phyloP scores from a whole-genome alignment of 2,329 filamentous ascomycete genomes.

The Colletotrichum sp. region DNA sequence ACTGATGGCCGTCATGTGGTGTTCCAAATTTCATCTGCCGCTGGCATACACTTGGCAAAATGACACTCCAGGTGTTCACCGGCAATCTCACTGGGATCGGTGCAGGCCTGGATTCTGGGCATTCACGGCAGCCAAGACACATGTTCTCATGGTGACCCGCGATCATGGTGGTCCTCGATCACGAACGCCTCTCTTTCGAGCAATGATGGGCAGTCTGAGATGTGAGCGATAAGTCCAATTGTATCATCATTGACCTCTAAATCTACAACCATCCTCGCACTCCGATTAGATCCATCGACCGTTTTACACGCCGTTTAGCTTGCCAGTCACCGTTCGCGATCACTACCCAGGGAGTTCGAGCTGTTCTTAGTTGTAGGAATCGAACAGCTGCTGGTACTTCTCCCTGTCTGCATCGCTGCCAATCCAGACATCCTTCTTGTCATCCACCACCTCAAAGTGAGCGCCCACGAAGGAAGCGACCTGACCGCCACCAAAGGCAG shows the following conservation, averaged over 20 bases:
- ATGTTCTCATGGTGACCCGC: neutral
- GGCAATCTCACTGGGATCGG: neutral
- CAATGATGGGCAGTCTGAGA: neutral
- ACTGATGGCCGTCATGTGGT: neutral
- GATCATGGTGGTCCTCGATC: neutral
- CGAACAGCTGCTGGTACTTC: slow-evolving; percentile 29
- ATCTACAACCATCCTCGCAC: neutral
- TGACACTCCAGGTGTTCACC: neutral
- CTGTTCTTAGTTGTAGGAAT: slow-evolving; percentile 8
- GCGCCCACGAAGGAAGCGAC: slow-evolving; percentile 30
- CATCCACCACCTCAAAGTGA: slow-evolving; percentile 29
- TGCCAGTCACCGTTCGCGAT: neutral
- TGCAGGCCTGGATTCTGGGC: neutral
- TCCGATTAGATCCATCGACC: neutral
- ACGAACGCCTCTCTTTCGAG: neutral
- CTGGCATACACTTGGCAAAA: neutral
- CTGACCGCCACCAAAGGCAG: slow-evolving; percentile 29
- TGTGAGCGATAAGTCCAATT: neutral
- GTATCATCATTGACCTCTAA: neutral
- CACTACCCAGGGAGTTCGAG: neutral
- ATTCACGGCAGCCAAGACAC: neutral
- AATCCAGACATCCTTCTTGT: slow-evolving; percentile 27
- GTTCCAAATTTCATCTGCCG: neutral
- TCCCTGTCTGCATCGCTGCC: slow-evolving; percentile 17
- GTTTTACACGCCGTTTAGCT: neutral